Evolutionary conservation across 345 rosid genomes (phyloP), one percentile per base, ranked within the genome.

Genomic region (Heritiera littoralis): DNA sequence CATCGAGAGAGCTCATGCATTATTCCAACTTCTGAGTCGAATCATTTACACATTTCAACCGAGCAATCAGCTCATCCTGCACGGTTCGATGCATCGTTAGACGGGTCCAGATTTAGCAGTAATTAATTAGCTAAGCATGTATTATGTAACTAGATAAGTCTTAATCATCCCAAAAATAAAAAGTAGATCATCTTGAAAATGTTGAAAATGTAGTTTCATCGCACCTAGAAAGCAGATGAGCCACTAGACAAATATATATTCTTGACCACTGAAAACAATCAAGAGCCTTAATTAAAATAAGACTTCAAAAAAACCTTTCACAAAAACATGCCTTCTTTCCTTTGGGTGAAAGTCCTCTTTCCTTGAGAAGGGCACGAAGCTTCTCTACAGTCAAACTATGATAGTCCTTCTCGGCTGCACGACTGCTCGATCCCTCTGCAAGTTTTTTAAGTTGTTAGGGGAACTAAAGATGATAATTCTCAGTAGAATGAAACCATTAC

Each of bases 61-160:
- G 93, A 2, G 89, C 86, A 30, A 95, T 87, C 86, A 95, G 89
- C 83, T 92, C 99, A 72, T 93, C 98, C 99, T 95, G 96, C 87
- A 88, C 23, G 76, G 75, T 73, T 51, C 7, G 35, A 71, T 41
- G 28, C n/a, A 56, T 23, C 95, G 8, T 72, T 52, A 52, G 55
- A 30, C 8, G 23, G 20, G 38, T 32, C 14, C 6, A 30, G 46
- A 52, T 17, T 35, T 17, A 32, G 40, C 41, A 10, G 32, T 17
- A 54, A 54, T 72, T 35, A 72, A 11, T 20, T 20, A 13, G 56
- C 56, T 52, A 10, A 60, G 63, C 2, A 30, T 43, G 56, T 13
- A 52, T 13, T 5, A 28, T 61, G 66, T 6, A 28, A 10, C 7
- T 61, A 61, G 66, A 13, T 12, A 35, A 28, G 38, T 30, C 66